Evolutionary conservation across 2,329 filamentous ascomycete species (phyloP).

Genomic region (Chalaropsis ovoidea): DNA sequence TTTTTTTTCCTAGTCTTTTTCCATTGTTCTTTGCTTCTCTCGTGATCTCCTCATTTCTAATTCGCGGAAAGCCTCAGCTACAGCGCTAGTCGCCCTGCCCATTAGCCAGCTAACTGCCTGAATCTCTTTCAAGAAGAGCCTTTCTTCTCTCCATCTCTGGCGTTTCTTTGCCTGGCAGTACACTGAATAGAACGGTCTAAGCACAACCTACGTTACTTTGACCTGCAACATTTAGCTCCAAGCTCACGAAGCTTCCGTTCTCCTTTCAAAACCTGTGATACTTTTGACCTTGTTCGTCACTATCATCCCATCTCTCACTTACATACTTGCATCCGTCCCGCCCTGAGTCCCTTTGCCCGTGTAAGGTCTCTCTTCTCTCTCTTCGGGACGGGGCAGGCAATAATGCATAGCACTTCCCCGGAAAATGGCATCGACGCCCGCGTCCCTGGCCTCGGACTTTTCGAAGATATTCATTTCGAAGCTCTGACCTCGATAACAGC

Average conservation of each 20-base stretch:
- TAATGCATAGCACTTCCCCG: constrained; percentile 19
- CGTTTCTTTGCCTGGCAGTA: too few species aligned
- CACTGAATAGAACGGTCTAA: too few species aligned
- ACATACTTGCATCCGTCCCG: not conserved
- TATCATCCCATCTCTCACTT: not conserved
- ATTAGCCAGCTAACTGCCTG: not conserved
- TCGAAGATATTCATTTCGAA: constrained; percentile 1
- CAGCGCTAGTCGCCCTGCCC: not conserved
- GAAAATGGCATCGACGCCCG: constrained; percentile 24
- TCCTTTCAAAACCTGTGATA: not conserved
- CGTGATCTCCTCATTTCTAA: not conserved
- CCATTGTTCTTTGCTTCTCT: not conserved
- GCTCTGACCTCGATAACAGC: constrained; percentile 10
- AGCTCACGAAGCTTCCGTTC: not conserved
- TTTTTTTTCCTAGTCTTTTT: not conserved
- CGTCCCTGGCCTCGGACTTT: constrained; percentile 21
- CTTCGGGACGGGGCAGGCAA: constrained; percentile 17
- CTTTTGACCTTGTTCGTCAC: not conserved
- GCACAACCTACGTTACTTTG: not conserved
- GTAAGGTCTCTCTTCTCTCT: constrained; percentile 20
- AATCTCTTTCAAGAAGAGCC: not conserved
- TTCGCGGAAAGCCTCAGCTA: not conserved
- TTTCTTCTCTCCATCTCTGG: too few species aligned
- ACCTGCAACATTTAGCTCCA: not conserved
- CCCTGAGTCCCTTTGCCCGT: constrained; percentile 4